A percentile compares a stretch with the other conserved stretches of the same genome.
phyloP scores from a whole-genome alignment of 2,329 filamentous ascomycete species.

The Xylaria arbuscula region DNA sequence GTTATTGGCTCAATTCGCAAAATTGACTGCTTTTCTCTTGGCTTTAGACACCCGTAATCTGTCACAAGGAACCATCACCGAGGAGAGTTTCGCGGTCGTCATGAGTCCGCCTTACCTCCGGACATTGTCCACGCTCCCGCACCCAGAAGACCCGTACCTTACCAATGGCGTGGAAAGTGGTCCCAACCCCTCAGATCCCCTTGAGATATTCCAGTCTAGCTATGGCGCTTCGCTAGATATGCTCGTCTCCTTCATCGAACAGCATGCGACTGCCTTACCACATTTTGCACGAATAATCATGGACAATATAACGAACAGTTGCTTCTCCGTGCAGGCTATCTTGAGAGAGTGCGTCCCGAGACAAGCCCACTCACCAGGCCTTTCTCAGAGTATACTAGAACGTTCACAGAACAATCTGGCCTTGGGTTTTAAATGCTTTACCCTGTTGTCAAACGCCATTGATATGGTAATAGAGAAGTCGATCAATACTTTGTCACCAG shows the following conservation, averaged over 20 bases:
- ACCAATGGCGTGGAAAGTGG: conserved; percentile 49
- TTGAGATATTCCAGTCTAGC: conserved; percentile 57
- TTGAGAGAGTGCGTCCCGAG: conserved; percentile 48
- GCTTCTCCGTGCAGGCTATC: conserved; percentile 43
- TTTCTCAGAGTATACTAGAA: conserved; percentile 40
- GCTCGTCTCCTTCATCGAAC: conserved; percentile 57
- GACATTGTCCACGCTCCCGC: conserved; percentile 55
- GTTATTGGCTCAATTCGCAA: conserved; percentile 56
- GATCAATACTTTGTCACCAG: conserved; percentile 61
- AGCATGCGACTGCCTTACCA: conserved; percentile 56
- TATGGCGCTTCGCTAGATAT: conserved; percentile 57
- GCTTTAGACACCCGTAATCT: conserved; percentile 59
- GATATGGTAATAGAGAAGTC: conserved; percentile 65
- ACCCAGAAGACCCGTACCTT: conserved; percentile 47
- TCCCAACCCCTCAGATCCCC: conserved; percentile 53
- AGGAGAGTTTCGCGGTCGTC: conserved; percentile 54
- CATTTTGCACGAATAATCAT: conserved; percentile 59
- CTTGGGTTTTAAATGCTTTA: conserved; percentile 58
- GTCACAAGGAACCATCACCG: conserved; percentile 40
- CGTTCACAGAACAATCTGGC: conserved; percentile 52
- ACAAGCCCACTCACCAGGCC: conserved; percentile 33
- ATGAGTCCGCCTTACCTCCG: conserved; percentile 60
- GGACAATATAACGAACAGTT: conserved; percentile 56
- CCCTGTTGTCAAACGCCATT: conserved; percentile 56
- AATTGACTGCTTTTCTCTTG: conserved; percentile 64